Evolutionary conservation across 2,329 filamentous ascomycete species (phyloP).

Genomic region (Leptodontidium sp.): DNA sequence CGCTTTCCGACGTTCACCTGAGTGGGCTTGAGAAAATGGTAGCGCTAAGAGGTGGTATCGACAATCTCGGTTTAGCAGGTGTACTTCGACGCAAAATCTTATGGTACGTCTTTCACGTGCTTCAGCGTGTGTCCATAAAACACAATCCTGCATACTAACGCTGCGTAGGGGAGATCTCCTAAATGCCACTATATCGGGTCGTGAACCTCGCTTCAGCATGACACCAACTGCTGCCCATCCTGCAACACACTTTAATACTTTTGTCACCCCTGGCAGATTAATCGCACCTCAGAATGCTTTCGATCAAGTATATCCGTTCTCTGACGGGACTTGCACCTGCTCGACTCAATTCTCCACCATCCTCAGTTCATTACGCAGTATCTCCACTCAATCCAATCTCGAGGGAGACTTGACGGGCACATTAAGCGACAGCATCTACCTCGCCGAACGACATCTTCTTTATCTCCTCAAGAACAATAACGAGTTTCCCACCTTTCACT

Average conservation of each 20-base stretch:
- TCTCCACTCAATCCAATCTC: not conserved
- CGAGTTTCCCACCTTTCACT: slow-evolving; percentile 8
- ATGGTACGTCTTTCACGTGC: not conserved
- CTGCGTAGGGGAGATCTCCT: slow-evolving; percentile 3
- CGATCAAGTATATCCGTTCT: not conserved
- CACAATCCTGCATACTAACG: not conserved
- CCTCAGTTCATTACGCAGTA: not conserved
- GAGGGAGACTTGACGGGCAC: slow-evolving; percentile 1
- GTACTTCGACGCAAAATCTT: slow-evolving; percentile 1
- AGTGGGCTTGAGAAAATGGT: slow-evolving; percentile 7
- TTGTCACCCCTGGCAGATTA: not conserved
- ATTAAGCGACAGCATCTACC: slow-evolving; percentile 17
- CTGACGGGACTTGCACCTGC: not conserved
- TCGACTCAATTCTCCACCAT: slow-evolving; percentile 8
- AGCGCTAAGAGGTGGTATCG: slow-evolving; percentile 1
- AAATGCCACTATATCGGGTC: not conserved
- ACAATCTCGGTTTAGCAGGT: slow-evolving; percentile 5
- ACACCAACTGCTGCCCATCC: slow-evolving; percentile 4
- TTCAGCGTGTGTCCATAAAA: no score
- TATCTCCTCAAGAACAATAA: slow-evolving; percentile 1
- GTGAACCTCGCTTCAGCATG: slow-evolving; percentile 13
- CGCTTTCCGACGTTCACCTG: slow-evolving; percentile 2
- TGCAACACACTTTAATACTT: not conserved
- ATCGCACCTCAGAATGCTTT: no score
- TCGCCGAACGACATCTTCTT: slow-evolving; percentile 16